These are phyloP conservation scores for Fusarium torulosum DNA, from an alignment of 2,329 filamentous ascomycete species.

Conservation along the genomic window DNA sequence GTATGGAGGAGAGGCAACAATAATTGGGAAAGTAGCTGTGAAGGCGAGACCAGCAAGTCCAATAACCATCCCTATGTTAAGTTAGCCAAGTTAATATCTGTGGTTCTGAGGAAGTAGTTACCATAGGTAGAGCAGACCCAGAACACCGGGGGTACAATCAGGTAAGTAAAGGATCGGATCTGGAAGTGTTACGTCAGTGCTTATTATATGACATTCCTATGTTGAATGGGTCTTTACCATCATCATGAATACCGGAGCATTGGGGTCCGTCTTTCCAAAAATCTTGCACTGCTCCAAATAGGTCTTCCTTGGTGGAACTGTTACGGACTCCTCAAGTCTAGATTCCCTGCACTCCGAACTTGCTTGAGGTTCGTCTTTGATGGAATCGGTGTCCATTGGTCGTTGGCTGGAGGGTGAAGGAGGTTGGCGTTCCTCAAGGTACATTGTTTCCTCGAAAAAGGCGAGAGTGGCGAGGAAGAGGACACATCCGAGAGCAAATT, in stretches of 20 bases:
- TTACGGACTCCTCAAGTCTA: not conserved
- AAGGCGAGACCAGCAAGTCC: constrained; percentile 3
- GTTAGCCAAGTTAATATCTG: not conserved
- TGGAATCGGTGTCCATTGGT: not conserved
- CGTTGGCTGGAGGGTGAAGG: not conserved
- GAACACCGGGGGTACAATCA: constrained; percentile 1
- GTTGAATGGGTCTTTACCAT: not conserved
- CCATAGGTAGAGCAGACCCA: constrained; percentile 12
- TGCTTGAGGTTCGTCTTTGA: not conserved
- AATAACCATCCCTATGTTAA: not conserved
- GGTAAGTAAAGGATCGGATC: constrained; percentile 4
- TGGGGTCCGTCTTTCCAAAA: not conserved
- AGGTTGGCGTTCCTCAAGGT: not conserved
- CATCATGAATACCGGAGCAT: constrained; percentile 1
- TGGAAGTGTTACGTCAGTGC: not conserved
- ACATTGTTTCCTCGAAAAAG: constrained; percentile 8
- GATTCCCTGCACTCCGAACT: not conserved
- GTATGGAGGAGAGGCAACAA: not conserved
- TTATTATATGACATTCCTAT: not conserved
- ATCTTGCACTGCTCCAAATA: constrained; percentile 2
- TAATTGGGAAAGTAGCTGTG: not conserved
- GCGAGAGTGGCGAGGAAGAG: not conserved
- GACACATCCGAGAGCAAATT: not conserved
- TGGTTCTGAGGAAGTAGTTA: too few relatives aligned
- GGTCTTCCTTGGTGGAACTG: not conserved